These are phyloP conservation scores for Phyllostachys edulis DNA, from an alignment of 176 grass and related monocot species.

Conservation along the genomic window DNA sequence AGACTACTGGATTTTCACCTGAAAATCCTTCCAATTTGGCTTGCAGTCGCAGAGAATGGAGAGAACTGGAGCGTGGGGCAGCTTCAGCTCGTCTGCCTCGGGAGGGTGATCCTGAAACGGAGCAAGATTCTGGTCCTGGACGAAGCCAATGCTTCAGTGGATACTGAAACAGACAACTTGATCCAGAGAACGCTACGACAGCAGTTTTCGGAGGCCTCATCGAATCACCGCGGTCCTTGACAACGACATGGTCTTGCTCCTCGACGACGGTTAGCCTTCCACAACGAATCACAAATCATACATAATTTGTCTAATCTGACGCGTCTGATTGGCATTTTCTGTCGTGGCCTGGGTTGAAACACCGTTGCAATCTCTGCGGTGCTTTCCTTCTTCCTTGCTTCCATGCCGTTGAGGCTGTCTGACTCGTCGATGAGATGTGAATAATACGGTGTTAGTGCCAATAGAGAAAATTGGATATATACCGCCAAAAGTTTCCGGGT, in stretches of 20 bases:
- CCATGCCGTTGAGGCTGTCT: background rate
- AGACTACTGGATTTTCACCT: too few relatives aligned
- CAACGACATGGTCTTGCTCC: background rate
- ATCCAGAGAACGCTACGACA: background rate
- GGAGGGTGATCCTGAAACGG: conserved; percentile 68
- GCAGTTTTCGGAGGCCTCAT: background rate
- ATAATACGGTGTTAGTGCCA: too few relatives aligned
- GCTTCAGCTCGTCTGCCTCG: conserved; percentile 69
- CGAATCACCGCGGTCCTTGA: background rate
- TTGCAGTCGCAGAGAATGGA: conserved; percentile 72
- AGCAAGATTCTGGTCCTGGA: conserved; percentile 51
- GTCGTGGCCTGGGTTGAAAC: background rate
- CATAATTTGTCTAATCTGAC: background rate
- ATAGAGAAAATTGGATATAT: too few relatives aligned
- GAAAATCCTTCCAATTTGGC: background rate
- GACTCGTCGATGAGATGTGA: background rate
- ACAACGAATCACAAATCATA: background rate
- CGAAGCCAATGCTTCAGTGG: background rate
- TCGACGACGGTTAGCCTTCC: background rate
- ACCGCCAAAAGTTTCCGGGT: too few relatives aligned
- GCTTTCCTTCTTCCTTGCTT: background rate
- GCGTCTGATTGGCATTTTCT: background rate
- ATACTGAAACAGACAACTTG: background rate
- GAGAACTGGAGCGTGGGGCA: conserved; percentile 63
- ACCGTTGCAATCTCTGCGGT: conserved; percentile 17